These are phyloP conservation scores for Striga hermonthica DNA, from an alignment of 305 asterid species.

Conservation along the genomic window DNA sequence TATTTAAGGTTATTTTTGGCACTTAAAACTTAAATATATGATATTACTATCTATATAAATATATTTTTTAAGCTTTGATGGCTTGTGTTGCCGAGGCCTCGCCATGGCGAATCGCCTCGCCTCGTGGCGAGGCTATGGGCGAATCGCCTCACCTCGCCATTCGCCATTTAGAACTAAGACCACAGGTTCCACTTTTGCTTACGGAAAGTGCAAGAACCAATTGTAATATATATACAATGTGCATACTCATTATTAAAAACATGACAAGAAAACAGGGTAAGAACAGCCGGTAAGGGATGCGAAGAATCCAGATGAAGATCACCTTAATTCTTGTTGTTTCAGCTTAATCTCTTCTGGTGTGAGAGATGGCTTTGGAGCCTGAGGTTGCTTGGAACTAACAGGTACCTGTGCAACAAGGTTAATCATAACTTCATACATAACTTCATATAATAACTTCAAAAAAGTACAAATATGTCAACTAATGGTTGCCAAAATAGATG, in stretches of 20 bases:
- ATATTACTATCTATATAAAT: too few relatives aligned
- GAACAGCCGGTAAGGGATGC: conserved; percentile 10
- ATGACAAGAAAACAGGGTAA: conserved; percentile 19
- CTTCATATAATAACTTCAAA: background rate
- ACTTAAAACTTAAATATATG: too few relatives aligned
- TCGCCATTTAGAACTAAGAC: too few relatives aligned
- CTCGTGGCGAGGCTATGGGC: too few relatives aligned
- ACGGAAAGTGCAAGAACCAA: conserved; percentile 7
- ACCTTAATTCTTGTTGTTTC: conserved; percentile 84
- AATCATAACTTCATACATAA: conserved; percentile 1
- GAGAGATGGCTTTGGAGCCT: conserved; percentile 67
- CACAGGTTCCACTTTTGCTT: conserved; percentile 9
- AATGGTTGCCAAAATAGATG: background rate
- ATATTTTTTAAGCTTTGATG: too few relatives aligned
- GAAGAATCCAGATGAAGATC: conserved; percentile 11
- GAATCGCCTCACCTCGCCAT: too few relatives aligned
- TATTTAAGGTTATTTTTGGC: too few relatives aligned
- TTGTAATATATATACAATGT: conserved; percentile 6
- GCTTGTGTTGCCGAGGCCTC: too few relatives aligned
- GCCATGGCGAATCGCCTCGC: too few relatives aligned
- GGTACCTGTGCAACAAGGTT: conserved; percentile 56
- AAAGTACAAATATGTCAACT: conserved; percentile 1
- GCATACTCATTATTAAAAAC: conserved; percentile 4
- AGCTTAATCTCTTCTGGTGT: conserved; percentile 82
- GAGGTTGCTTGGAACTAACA: conserved; percentile 53